Conservation (phyloP, 192 early-diverging fungal species). For the Phycomyces nitens region DNA sequence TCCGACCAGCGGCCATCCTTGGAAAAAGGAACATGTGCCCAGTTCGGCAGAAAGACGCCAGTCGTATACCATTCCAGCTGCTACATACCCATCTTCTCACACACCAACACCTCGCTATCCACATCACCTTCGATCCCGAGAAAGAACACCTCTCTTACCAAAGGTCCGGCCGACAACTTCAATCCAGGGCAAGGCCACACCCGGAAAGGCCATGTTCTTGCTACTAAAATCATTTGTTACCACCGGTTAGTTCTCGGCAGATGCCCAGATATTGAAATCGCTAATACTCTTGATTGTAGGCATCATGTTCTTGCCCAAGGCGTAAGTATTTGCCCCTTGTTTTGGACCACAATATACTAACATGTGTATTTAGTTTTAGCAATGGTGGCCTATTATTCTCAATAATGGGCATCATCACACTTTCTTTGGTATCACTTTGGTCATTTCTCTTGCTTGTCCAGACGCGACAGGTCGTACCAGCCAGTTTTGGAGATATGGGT, state of each 20-base stretch:
- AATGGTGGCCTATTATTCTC: conserved; percentile 68
- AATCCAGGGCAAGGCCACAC: conserved; percentile 53
- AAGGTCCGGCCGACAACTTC: conserved; percentile 6
- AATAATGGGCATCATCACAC: conserved; percentile 40
- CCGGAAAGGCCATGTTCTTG: conserved; percentile 72
- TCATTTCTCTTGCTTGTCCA: conserved; percentile 68
- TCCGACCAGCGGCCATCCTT: too few relatives aligned
- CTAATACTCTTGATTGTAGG: conserved; percentile 7
- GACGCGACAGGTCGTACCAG: conserved; percentile 57
- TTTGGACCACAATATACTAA: not conserved
- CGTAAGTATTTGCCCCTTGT: conserved; percentile 14
- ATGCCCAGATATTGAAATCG: not conserved
- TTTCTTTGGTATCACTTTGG: conserved; percentile 58
- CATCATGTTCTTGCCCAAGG: conserved; percentile 35
- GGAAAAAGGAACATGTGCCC: too few relatives aligned
- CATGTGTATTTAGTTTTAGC: conserved; percentile 43
- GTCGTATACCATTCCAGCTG: not conserved
- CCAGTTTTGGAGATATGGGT: conserved; percentile 70
- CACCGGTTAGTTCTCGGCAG: conserved; percentile 16
- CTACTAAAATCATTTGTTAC: conserved; percentile 73
- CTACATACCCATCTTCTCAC: not conserved
- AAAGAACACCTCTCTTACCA: conserved; percentile 22
- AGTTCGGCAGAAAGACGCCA: not conserved
- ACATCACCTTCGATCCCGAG: conserved; percentile 11
- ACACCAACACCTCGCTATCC: not conserved